A percentile compares a stretch with the other conserved stretches of the same genome.
Conservation (phyloP, 2,329 filamentous ascomycete genomes). For the Aspergillus texensis region DNA sequence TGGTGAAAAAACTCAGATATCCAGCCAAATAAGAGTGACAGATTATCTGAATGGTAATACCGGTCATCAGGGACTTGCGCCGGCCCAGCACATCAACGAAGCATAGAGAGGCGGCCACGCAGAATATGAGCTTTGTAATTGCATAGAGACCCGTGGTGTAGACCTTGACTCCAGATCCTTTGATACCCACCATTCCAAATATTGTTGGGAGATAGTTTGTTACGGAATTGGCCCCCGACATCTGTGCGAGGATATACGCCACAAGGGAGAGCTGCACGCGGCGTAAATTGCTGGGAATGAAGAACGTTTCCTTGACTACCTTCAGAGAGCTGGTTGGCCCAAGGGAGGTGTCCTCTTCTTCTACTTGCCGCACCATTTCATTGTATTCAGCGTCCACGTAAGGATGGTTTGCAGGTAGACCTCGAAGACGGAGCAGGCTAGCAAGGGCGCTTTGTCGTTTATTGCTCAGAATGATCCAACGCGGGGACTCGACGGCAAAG, state of each 20-base stretch:
- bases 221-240: conserved; percentile 49
- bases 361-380: no score
- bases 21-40: conserved; percentile 39
- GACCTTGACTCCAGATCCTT: conserved; percentile 24
- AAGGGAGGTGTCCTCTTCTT: no score
- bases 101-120: conserved; percentile 46
- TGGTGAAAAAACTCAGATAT: no score
- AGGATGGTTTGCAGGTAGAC: no score
- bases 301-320: conserved; percentile 41
- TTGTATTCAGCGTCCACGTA: no score
- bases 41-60: conserved; percentile 42
- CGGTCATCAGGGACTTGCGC: conserved; percentile 41
- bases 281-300: conserved; percentile 41
- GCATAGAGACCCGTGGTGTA: conserved; percentile 48
- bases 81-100: conserved; percentile 50
- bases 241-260: conserved; percentile 43
- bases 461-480: no score
- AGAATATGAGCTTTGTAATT: conserved; percentile 47
- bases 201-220: no score
- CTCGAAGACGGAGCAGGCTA: no score
- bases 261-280: conserved; percentile 41
- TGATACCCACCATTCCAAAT: no score
- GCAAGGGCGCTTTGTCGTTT: no score
- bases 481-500: no score
- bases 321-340: neutral